Conservation (phyloP, 192 early-diverging fungal genomes). For the Kickxella alabastrina region DNA sequence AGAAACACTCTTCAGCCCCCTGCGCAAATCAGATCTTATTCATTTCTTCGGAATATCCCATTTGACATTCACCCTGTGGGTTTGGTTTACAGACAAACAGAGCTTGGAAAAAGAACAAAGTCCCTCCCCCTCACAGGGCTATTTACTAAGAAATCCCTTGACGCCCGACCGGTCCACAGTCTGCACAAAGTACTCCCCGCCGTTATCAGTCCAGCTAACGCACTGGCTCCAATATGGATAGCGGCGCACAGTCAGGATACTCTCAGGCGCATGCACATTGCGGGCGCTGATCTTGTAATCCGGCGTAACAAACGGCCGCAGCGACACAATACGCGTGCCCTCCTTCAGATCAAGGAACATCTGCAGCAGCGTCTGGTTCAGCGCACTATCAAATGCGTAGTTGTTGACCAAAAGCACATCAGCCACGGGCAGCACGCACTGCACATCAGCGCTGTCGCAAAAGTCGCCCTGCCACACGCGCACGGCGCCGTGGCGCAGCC, state of each 20-base stretch:
- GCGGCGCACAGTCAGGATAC: conserved; percentile 62
- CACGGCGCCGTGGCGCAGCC: conserved; percentile 59
- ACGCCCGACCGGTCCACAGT: conserved; percentile 65
- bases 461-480: conserved; percentile 80
- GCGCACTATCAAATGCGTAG: conserved; percentile 81
- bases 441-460: conserved; percentile 65
- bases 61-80: too few relatives aligned
- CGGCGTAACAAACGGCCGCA: conserved; percentile 77
- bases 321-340: conserved; percentile 76
- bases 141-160: conserved; percentile 35
- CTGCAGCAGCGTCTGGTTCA: conserved; percentile 80
- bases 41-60: too few relatives aligned
- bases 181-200: conserved; percentile 75
- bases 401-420: conserved; percentile 97
- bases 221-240: conserved; percentile 67
- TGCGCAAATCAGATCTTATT: too few relatives aligned
- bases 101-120: too few relatives aligned
- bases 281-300: conserved; percentile 73
- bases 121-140: too few relatives aligned
- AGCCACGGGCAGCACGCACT: conserved; percentile 66
- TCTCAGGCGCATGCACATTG: conserved; percentile 65
- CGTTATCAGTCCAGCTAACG: conserved; percentile 76
- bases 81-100: too few relatives aligned
- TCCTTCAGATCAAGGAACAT: conserved; percentile 92
- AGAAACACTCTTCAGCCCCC: too few relatives aligned